Base-by-base conservation (phyloP, 2,329 filamentous ascomycete genomes). In the Zymoseptoria pseudotritici region DNA sequence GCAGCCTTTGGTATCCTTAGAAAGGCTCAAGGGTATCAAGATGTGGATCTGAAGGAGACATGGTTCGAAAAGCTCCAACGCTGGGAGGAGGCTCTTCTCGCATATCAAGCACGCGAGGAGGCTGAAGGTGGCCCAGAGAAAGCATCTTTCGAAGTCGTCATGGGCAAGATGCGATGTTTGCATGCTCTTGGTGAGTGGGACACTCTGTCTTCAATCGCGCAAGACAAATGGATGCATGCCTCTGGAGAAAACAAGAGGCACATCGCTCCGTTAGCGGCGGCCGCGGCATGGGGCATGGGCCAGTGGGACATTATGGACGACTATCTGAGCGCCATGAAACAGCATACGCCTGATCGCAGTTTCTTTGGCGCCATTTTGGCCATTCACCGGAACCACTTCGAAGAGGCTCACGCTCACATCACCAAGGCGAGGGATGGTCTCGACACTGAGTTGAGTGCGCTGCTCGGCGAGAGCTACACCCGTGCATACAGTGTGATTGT, bases 241-340 rank as follows among this genome's bases (percentile, higher is more conserved):
- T 86, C 87, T 4, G 83, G 88, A 4, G 94, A 97, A 63, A 87
- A 97, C 61, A 90, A 94, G 69, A 87, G 92, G 66, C 86, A 88
- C 60, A 96, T 99, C 72, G 94, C 94, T 29, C 92, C 92, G 57
- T 82, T 99, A 51, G 94, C 94, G 29, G 96, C 95, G 4, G 93
- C 93, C 4, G 94, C 94, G 49, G 93, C 95, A 13, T 99, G 94
- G 94, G 93, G 93, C 58, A 83, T 96, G 64, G 89, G 90, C 63
- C 95, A 97, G 72, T 99, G 95, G 90, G 93, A 97, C 67, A 85
- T 93, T 17, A 99, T 99, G 94, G 94, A 99, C 73, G 91, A 89
- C 59, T 99, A 99, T 70, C 82, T 99, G 24, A 88, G 88, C 64
- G 94, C 94, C 24, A 96, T 99, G 86, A 97, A 96, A 76, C 84